Conservation (phyloP, 176 grass and related monocot species). For the Cenchrus fungigraminus region DNA sequence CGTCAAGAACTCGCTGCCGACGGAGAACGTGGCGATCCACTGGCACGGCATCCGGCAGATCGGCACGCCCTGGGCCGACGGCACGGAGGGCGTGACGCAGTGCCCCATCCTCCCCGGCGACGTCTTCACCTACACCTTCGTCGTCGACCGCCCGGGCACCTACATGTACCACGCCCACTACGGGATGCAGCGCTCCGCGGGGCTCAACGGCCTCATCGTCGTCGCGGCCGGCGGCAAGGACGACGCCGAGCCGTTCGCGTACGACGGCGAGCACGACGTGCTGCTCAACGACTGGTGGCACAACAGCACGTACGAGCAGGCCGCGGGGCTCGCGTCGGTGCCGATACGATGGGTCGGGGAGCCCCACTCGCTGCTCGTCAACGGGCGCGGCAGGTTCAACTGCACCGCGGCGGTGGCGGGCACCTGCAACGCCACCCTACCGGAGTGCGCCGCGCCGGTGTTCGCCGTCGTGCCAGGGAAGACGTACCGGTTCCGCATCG, state of each 20-base stretch:
- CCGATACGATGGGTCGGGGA: constrained; percentile 71
- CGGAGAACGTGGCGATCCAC: constrained; percentile 84
- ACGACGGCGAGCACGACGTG: constrained; percentile 67
- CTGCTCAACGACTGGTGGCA: constrained; percentile 96
- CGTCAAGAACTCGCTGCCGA: constrained; percentile 65
- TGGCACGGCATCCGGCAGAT: constrained; percentile 91
- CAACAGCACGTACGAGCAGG: constrained; percentile 73
- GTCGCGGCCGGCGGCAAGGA: constrained; percentile 34
- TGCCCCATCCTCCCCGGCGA: constrained; percentile 68
- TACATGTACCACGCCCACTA: constrained; percentile 89
- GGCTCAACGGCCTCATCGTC: constrained; percentile 73
- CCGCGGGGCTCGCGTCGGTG: constrained; percentile 49
- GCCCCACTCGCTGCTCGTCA: constrained; percentile 81
- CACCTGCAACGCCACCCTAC: constrained; percentile 47
- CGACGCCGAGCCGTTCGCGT: constrained; percentile 63
- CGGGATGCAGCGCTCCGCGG: constrained; percentile 80
- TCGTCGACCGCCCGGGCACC: constrained; percentile 61
- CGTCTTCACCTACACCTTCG: constrained; percentile 65
- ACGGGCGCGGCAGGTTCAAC: constrained; percentile 65
- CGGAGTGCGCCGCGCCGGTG: constrained; percentile 59
- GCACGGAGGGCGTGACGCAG: constrained; percentile 80
- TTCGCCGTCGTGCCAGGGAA: constrained; percentile 67
- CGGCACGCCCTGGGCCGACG: constrained; percentile 85
- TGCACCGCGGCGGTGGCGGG: constrained; percentile 47
- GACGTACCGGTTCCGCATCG: constrained; percentile 81